Percentiles rank a stretch among this genome's conserved stretches.
phyloP scores from a whole-genome alignment of 495 filamentous ascomycete species.

The Penicillium canariense region DNA sequence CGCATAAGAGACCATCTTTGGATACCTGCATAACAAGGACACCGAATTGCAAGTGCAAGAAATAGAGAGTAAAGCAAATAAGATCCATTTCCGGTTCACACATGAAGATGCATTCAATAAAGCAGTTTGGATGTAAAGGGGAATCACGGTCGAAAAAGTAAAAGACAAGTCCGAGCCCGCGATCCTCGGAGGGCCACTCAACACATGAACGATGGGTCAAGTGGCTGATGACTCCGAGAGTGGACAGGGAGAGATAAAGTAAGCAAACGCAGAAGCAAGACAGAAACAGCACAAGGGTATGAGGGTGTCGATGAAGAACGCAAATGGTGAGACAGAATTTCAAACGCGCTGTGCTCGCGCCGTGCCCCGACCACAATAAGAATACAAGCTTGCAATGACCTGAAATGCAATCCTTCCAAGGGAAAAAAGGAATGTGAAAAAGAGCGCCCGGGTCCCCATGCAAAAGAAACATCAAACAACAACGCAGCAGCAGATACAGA shows the following conservation, averaged over 20 bases:
- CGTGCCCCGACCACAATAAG: slow-evolving; percentile 28
- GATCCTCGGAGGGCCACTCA: slow-evolving; percentile 2
- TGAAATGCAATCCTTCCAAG: slow-evolving; percentile 41
- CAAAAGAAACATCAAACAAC: slow-evolving; percentile 13
- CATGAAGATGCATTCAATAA: slow-evolving; percentile 30
- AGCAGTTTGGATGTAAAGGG: slow-evolving; percentile 25
- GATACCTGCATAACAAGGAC: slow-evolving; percentile 19
- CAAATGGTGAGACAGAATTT: slow-evolving; percentile 30
- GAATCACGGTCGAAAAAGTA: slow-evolving; percentile 30
- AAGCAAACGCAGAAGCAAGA: slow-evolving; percentile 13
- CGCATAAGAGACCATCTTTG: slow-evolving; percentile 18
- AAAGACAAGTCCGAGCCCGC: slow-evolving; percentile 3
- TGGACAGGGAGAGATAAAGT: neutral
- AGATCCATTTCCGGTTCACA: slow-evolving; percentile 30
- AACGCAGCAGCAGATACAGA: neutral
- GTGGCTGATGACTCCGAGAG: neutral
- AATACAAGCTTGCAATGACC: slow-evolving; percentile 36
- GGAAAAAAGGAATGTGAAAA: slow-evolving; percentile 31
- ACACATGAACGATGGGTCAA: neutral
- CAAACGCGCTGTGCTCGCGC: slow-evolving; percentile 23
- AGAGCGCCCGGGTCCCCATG: slow-evolving; percentile 43
- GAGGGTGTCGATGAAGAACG: slow-evolving; percentile 28
- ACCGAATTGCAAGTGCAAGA: slow-evolving; percentile 13
- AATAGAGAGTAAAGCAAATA: slow-evolving; percentile 19
- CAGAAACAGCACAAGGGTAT: slow-evolving; percentile 30